Evolutionary conservation across 768 basidiomycete genomes (phyloP).

Genomic region (Leccinum disarticulatum): DNA sequence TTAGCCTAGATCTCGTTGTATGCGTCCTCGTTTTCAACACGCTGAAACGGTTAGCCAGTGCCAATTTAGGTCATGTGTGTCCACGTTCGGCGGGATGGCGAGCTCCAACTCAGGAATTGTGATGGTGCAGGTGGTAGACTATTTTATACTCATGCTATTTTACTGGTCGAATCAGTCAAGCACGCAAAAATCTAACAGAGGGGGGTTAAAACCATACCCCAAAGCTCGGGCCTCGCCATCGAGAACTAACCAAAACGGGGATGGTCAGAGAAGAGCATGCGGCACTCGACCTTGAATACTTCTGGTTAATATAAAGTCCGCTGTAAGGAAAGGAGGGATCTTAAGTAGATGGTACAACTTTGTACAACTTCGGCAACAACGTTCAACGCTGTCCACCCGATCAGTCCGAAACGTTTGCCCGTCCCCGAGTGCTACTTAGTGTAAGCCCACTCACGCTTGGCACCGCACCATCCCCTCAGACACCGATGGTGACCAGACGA

Average conservation of each 20-base stretch:
- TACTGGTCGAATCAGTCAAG: too few relatives aligned
- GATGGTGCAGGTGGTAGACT: not conserved
- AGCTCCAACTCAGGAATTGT: not conserved
- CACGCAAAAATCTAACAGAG: not conserved
- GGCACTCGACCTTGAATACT: conserved; percentile 5
- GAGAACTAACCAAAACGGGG: not conserved
- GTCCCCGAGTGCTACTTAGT: not conserved
- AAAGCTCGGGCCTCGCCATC: not conserved
- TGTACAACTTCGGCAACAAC: conserved; percentile 1
- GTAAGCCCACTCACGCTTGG: not conserved
- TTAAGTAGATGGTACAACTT: conserved; percentile 17
- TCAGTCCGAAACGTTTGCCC: not conserved
- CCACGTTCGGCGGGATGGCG: too few relatives aligned
- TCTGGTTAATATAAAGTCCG: conserved; percentile 19
- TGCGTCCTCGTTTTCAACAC: too few relatives aligned
- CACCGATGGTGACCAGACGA: not conserved
- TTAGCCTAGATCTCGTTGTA: too few relatives aligned
- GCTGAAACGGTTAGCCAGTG: too few relatives aligned
- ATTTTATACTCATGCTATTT: too few relatives aligned
- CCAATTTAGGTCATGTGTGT: too few relatives aligned
- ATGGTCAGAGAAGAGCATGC: not conserved
- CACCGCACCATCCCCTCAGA: not conserved
- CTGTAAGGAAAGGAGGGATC: conserved; percentile 8
- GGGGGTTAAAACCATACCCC: not conserved
- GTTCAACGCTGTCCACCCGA: conserved; percentile 17